Conservation (phyloP, 768 basidiomycete species). For the Lactifluus pinguis region DNA sequence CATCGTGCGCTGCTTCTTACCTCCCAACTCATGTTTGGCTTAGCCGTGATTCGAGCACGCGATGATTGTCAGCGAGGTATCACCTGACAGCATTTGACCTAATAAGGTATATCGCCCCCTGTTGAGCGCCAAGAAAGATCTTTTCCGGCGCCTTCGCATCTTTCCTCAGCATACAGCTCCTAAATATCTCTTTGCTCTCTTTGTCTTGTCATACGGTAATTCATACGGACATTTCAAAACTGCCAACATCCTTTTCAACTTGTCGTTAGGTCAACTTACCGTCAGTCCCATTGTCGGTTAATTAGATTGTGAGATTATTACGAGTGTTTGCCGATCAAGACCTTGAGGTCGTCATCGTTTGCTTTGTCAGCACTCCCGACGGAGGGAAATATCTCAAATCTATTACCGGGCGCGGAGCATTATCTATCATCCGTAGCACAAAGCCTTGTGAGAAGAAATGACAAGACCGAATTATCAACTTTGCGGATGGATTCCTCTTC, state of each 20-base stretch:
- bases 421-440: no score
- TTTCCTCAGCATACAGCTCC: background rate
- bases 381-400: background rate
- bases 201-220: background rate
- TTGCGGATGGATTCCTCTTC: no score
- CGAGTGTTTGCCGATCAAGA: background rate
- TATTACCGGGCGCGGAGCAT: no score
- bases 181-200: background rate
- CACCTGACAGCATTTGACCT: slow-evolving; percentile 16
- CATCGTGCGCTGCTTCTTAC: background rate
- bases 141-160: background rate
- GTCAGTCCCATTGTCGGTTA: background rate
- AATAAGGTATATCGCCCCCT: background rate
- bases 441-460: no score
- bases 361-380: slow-evolving; percentile 4
- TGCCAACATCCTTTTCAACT: slow-evolving; percentile 3
- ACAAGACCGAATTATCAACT: no score
- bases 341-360: background rate
- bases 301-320: background rate
- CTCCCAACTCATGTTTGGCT: slow-evolving; percentile 2
- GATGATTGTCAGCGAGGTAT: background rate
- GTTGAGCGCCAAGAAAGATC: background rate
- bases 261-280: background rate
- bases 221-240: background rate
- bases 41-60: slow-evolving; percentile 1